Evolutionary conservation across 192 early-diverging fungal genomes (phyloP).

Genomic region (Podila epigama): DNA sequence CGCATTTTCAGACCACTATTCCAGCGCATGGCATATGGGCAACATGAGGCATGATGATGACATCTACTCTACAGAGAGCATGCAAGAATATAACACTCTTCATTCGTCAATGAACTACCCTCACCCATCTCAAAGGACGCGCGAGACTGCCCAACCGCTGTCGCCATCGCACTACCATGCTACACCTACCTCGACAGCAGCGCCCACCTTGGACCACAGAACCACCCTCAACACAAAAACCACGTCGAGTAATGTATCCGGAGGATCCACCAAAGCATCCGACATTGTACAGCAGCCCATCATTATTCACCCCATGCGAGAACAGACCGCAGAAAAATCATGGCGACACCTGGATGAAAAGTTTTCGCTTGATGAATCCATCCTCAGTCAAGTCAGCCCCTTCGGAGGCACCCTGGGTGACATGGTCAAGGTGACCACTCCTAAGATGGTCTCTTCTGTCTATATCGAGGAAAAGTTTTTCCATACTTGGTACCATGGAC

Average conservation of each 20-base stretch:
- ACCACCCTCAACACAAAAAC: neutral
- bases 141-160: no score
- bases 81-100: no score
- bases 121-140: no score
- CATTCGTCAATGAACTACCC: no score
- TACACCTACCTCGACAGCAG: no score
- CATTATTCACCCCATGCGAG: neutral
- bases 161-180: no score
- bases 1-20: neutral
- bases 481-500: slow-evolving; percentile 1
- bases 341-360: neutral
- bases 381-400: neutral
- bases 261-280: no score
- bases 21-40: neutral
- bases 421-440: neutral
- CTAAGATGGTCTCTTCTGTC: neutral
- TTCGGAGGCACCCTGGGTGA: slow-evolving; percentile 3
- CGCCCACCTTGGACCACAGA: no score
- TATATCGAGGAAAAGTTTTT: slow-evolving; percentile 2
- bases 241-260: neutral
- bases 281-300: neutral
- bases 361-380: neutral
- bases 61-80: no score
- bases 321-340: neutral
- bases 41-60: no score